These are phyloP conservation scores for Prunella vulgaris DNA, from an alignment of 257 asterid genomes.

Conservation along the genomic window DNA sequence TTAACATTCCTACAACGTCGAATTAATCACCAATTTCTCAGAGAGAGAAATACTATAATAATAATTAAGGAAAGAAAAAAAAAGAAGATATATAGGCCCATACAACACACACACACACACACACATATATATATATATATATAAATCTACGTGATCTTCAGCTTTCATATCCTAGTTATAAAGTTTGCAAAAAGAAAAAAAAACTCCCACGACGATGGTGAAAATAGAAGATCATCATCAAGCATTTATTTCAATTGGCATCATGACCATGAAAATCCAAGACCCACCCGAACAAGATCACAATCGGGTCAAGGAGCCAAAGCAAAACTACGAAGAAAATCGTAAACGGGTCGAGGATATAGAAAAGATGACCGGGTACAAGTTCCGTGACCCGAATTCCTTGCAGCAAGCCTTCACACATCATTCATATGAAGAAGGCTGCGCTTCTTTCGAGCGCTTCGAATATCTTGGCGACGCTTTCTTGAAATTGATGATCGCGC, in stretches of 20 bases:
- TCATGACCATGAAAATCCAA: background rate
- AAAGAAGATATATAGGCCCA: no score
- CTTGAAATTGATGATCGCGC: conserved; percentile 20
- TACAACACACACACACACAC: no score
- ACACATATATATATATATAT: no score
- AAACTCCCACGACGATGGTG: background rate
- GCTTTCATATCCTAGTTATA: no score
- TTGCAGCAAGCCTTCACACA: conserved; percentile 44
- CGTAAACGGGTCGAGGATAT: background rate
- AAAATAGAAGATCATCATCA: background rate
- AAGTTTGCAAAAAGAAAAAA: no score
- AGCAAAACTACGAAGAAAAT: background rate
- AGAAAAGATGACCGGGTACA: conserved; percentile 25
- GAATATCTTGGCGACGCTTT: conserved; percentile 46
- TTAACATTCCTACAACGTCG: no score
- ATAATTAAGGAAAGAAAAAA: no score
- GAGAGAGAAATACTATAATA: no score
- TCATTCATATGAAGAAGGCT: conserved; percentile 15
- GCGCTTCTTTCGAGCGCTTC: conserved; percentile 29
- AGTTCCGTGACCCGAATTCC: conserved; percentile 25
- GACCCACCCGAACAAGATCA: background rate
- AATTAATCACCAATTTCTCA: no score
- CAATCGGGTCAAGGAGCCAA: background rate
- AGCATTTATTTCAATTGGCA: background rate
- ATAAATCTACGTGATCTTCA: no score